Percentiles rank a stretch among this genome's conserved stretches.
phyloP scores from a whole-genome alignment of 2,329 filamentous ascomycete species.

The Stagonosporopsis cucurbitacearum region DNA sequence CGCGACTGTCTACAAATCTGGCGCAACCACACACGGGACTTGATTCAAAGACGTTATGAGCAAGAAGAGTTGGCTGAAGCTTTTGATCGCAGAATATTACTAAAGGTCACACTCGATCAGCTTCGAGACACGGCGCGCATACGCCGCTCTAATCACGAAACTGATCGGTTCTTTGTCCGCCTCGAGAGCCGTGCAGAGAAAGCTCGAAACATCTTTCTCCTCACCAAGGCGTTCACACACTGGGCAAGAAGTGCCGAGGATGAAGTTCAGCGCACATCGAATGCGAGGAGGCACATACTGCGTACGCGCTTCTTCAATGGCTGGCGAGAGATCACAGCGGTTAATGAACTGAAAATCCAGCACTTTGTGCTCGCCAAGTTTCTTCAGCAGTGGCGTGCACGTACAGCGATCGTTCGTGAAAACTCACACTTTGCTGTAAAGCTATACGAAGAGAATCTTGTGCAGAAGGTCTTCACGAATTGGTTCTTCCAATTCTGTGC shows the following conservation, averaged over 20 bases:
- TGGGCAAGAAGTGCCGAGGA: slow-evolving; percentile 73
- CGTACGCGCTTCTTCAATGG: slow-evolving; percentile 71
- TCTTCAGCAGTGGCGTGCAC: slow-evolving; percentile 60
- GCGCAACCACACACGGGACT: slow-evolving; percentile 52
- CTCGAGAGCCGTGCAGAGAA: slow-evolving; percentile 66
- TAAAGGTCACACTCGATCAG: slow-evolving; percentile 60
- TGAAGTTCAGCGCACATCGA: slow-evolving; percentile 69
- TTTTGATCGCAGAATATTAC: slow-evolving; percentile 59
- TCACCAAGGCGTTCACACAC: slow-evolving; percentile 69
- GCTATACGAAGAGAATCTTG: slow-evolving; percentile 44
- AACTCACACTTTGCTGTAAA: slow-evolving; percentile 42
- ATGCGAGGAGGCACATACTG: slow-evolving; percentile 74
- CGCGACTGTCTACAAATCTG: slow-evolving; percentile 53
- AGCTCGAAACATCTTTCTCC: slow-evolving; percentile 69
- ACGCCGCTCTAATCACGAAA: slow-evolving; percentile 54
- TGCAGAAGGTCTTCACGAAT: slow-evolving; percentile 40
- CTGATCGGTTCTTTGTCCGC: slow-evolving; percentile 60
- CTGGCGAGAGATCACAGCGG: slow-evolving; percentile 70
- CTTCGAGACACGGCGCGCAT: slow-evolving; percentile 31
- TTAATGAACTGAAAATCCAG: slow-evolving; percentile 63
- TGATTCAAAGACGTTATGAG: slow-evolving; percentile 33
- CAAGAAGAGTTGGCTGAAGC: slow-evolving; percentile 49
- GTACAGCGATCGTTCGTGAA: slow-evolving; percentile 45
- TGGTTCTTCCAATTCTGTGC: slow-evolving; percentile 50
- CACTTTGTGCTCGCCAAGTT: slow-evolving; percentile 62